phyloP scores from a whole-genome alignment of 768 basidiomycete species.

The Tulasnella sp. region DNA sequence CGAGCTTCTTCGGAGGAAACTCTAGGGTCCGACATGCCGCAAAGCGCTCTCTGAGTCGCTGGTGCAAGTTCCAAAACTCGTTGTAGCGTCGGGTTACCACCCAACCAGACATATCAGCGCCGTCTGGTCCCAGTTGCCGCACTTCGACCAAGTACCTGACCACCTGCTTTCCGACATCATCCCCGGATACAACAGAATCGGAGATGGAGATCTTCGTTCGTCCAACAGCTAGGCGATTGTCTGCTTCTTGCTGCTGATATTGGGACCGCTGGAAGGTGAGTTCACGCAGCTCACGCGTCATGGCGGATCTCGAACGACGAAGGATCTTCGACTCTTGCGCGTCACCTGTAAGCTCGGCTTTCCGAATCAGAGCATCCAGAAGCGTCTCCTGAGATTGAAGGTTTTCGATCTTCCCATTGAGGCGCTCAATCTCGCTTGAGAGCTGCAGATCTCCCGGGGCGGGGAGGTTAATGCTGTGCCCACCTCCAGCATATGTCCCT shows the following conservation, averaged over 20 bases:
- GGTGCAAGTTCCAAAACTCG: constrained; percentile 87
- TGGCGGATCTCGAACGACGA: constrained; percentile 66
- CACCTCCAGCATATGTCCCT: constrained; percentile 26
- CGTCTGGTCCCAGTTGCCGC: constrained; percentile 74
- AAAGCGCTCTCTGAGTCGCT: constrained; percentile 69
- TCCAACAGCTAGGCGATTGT: constrained; percentile 74
- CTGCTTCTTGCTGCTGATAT: constrained; percentile 89
- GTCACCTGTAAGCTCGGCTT: constrained; percentile 90
- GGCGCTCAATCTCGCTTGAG: constrained; percentile 71
- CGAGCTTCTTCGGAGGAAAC: constrained; percentile 89
- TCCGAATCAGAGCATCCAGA: constrained; percentile 80
- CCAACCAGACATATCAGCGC: constrained; percentile 78
- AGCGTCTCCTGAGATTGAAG: constrained; percentile 72
- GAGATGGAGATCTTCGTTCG: constrained; percentile 79
- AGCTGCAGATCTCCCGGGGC: constrained; percentile 85
- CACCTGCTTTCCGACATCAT: constrained; percentile 72
- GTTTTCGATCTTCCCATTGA: constrained; percentile 64
- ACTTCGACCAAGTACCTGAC: constrained; percentile 89
- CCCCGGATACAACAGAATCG: constrained; percentile 52
- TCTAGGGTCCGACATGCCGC: constrained; percentile 58
- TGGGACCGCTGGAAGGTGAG: constrained; percentile 83
- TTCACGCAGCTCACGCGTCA: constrained; percentile 74
- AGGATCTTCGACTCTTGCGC: constrained; percentile 76
- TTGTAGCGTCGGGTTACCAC: constrained; percentile 88
- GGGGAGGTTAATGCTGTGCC: constrained; percentile 58